Conservation (phyloP, 257 asterid genomes). For the Cruciata laevipes region DNA sequence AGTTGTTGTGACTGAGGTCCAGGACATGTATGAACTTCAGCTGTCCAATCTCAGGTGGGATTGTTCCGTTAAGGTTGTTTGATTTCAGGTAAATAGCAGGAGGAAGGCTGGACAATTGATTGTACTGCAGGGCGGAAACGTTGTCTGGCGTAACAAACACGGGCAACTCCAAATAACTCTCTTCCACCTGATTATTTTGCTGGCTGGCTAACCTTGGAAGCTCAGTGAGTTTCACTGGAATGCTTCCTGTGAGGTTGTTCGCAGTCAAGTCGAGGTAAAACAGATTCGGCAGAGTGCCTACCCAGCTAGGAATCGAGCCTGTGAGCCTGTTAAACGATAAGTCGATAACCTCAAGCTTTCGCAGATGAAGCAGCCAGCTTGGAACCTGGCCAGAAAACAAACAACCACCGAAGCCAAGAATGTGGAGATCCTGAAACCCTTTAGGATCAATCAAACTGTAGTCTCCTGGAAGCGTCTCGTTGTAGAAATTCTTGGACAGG, state of each 20-base stretch:
- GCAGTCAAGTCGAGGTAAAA: constrained; percentile 82
- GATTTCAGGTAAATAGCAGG: constrained; percentile 62
- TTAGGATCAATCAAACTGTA: constrained; percentile 32
- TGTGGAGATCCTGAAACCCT: constrained; percentile 52
- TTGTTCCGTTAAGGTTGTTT: constrained; percentile 55
- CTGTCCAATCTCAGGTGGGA: constrained; percentile 65
- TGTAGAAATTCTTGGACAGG: constrained; percentile 61
- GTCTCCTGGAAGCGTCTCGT: constrained; percentile 54
- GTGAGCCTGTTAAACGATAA: constrained; percentile 51
- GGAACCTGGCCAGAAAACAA: constrained; percentile 60
- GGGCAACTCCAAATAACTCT: constrained; percentile 75
- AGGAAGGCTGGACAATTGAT: constrained; percentile 74
- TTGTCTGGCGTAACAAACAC: constrained; percentile 80
- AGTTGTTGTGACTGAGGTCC: constrained; percentile 60
- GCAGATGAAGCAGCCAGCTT: constrained; percentile 47
- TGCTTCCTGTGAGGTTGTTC: constrained; percentile 53
- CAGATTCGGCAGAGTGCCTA: constrained; percentile 56
- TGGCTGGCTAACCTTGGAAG: constrained; percentile 49
- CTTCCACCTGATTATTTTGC: constrained; percentile 40
- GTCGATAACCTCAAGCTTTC: constrained; percentile 66
- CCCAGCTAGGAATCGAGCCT: constrained; percentile 71
- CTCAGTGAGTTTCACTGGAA: constrained; percentile 51
- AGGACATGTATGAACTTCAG: constrained; percentile 60
- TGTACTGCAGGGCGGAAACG: constrained; percentile 68
- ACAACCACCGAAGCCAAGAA: constrained; percentile 79